Conservation (phyloP, 2,329 filamentous ascomycete genomes). For the Aurifilum marmelostoma region DNA sequence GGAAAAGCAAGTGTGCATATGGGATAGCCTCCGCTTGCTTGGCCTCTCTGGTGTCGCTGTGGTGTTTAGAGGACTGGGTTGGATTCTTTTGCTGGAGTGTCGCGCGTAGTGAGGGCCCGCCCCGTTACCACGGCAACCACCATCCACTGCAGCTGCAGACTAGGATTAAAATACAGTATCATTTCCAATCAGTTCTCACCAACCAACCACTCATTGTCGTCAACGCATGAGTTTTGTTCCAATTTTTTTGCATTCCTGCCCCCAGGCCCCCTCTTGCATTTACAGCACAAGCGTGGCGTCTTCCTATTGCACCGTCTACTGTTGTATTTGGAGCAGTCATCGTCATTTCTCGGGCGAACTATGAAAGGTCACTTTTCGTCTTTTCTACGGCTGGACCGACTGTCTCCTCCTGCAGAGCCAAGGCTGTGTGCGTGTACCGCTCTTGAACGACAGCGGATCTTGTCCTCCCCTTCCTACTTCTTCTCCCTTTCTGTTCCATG, state of each 20-base stretch:
- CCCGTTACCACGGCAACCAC: constrained; percentile 22
- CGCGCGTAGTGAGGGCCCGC: constrained; percentile 17
- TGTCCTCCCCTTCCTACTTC: not conserved
- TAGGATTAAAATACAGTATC: not conserved
- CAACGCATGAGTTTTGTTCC: constrained; percentile 16
- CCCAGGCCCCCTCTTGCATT: not conserved
- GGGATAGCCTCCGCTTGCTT: constrained; percentile 13
- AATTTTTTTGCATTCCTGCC: constrained; percentile 14
- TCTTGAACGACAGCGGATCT: too few species aligned
- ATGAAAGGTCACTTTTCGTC: not conserved
- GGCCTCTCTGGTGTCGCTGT: not conserved
- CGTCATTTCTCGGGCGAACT: too few species aligned
- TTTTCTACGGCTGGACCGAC: too few species aligned
- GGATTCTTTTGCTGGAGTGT: not conserved
- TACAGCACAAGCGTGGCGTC: constrained; percentile 2
- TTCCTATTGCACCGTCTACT: not conserved
- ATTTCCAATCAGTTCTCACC: not conserved
- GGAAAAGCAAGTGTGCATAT: constrained; percentile 7
- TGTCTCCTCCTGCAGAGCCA: too few species aligned
- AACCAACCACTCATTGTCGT: not conserved
- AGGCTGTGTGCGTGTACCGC: too few species aligned
- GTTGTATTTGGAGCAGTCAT: not conserved
- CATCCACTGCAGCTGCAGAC: not conserved
- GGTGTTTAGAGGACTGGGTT: constrained; percentile 20
- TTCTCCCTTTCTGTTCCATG: not conserved